Percentiles rank a stretch among this genome's conserved stretches.
phyloP scores from a whole-genome alignment of 768 basidiomycete species.

The Agaricus subrufescens region DNA sequence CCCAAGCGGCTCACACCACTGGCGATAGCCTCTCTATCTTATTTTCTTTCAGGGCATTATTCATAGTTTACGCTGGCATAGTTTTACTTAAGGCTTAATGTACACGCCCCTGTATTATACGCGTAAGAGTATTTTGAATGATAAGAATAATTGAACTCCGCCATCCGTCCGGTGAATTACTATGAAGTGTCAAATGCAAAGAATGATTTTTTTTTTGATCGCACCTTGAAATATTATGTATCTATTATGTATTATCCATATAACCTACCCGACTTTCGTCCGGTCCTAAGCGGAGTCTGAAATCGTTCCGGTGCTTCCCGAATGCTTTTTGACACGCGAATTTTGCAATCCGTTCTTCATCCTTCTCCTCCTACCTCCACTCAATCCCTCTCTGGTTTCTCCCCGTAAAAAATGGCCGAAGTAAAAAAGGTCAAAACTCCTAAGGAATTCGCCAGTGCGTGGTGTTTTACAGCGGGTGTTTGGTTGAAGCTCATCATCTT shows the following conservation, averaged over 20 bases:
- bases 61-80: conserved; percentile 8
- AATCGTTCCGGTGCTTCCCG: conserved; percentile 44
- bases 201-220: too few relatives aligned
- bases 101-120: conserved; percentile 10
- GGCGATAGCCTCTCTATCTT: conserved; percentile 11
- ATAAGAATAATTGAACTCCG: neutral
- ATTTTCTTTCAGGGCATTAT: neutral
- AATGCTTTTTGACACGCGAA: conserved; percentile 40
- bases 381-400: conserved; percentile 28
- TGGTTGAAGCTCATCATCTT: conserved; percentile 9
- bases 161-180: neutral
- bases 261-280: neutral
- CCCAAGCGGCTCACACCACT: conserved; percentile 10
- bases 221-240: too few relatives aligned
- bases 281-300: conserved; percentile 36
- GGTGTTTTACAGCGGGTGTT: conserved; percentile 11
- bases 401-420: conserved; percentile 72
- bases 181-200: neutral
- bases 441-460: conserved; percentile 84
- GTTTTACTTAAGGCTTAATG: conserved; percentile 12
- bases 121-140: conserved; percentile 5
- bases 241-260: too few relatives aligned
- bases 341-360: conserved; percentile 28
- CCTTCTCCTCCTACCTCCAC: conserved; percentile 39
- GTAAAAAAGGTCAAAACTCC: conserved; percentile 82